Base-by-base conservation (phyloP, 352 stramenopile species). In the Phytophthora pinifolia region DNA sequence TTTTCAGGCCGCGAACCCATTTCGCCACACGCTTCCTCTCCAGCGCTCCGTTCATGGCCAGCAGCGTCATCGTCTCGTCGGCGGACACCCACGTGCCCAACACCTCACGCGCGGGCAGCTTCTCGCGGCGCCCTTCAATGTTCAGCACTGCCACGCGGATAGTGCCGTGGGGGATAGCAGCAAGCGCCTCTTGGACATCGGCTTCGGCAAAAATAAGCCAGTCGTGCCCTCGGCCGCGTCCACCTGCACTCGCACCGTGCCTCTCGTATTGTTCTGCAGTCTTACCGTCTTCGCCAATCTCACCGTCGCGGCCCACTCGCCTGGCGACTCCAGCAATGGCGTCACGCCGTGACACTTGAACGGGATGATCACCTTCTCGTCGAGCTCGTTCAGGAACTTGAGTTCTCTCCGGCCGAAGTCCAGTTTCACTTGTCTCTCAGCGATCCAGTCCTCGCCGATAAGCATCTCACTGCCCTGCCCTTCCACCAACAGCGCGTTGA, bases 1-100 rank as follows among this genome's bases (percentile, higher is more conserved):
- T 3, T 25, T 25, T 25, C 2, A 25, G 20, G 2, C 3, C 20
- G 2, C 3, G 1, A 3, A 25, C 3, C 20, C 20, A 25, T 3
- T 25, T 3, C 1, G 20, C 3, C 20, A 25, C 20, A 3, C 20
- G 20, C 20, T 20, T 47, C 38, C 9, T 22, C n/a, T 27, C 31
- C 9, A 66, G 44, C 15, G 33, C 49, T 1, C 58, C 44, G 14
- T 49, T 36, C 12, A 43, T 17, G 0, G 34, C 30, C 4, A 61
- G 39, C 4, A 61, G 8, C 38, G 52, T 9, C 38, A 66, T 45
- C 8, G 43, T 50, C 8, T 44, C 15, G 5, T 46, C n/a, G 18
- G 54, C 14, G 1, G 59, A 51, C 12, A 62, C 18, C 59, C 59
- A 62, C 7, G 38, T 54, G 13, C 59, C 59, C 0, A 62, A 25